A percentile compares a stretch with the other conserved stretches of the same genome.
Evolutionary conservation across 2,329 filamentous ascomycete species (phyloP).

Genomic region (Myotisia sp.): DNA sequence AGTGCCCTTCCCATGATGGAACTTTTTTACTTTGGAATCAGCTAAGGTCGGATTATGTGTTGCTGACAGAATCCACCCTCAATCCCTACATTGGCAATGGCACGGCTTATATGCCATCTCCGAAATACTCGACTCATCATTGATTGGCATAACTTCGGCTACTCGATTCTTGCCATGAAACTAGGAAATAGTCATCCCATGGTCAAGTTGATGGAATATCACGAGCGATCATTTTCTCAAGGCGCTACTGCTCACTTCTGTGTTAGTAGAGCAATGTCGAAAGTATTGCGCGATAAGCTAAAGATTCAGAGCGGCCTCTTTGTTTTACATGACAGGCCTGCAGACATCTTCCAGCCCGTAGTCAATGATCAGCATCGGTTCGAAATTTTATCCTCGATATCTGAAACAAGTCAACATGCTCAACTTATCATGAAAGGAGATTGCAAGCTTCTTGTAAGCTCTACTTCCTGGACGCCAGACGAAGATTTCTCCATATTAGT

Average conservation of each 20-base stretch:
- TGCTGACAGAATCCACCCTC: constrained; percentile 70
- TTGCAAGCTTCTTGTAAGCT: constrained; percentile 66
- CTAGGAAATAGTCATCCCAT: constrained; percentile 53
- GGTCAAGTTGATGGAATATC: constrained; percentile 60
- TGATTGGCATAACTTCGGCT: constrained; percentile 99
- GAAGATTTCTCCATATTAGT: constrained; percentile 88
- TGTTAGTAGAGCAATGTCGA: constrained; percentile 79
- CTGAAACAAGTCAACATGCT: constrained; percentile 49
- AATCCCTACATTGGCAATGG: constrained; percentile 74
- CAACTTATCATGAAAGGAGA: constrained; percentile 44
- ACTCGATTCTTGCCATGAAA: constrained; percentile 68
- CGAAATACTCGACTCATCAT: constrained; percentile 73
- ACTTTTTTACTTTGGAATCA: neutral
- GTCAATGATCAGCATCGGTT: constrained; percentile 38
- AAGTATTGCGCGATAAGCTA: constrained; percentile 55
- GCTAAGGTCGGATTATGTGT: neutral
- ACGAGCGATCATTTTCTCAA: constrained; percentile 59
- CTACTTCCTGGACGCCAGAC: constrained; percentile 93
- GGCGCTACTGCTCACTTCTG: constrained; percentile 63
- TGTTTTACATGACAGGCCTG: constrained; percentile 74
- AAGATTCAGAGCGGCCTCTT: constrained; percentile 49
- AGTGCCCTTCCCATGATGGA: neutral
- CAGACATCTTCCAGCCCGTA: constrained; percentile 61
- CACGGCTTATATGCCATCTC: constrained; percentile 55
- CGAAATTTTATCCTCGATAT: constrained; percentile 50